Conservation (phyloP, 208 protist genomes). For the Phytomonas sp. region DNA sequence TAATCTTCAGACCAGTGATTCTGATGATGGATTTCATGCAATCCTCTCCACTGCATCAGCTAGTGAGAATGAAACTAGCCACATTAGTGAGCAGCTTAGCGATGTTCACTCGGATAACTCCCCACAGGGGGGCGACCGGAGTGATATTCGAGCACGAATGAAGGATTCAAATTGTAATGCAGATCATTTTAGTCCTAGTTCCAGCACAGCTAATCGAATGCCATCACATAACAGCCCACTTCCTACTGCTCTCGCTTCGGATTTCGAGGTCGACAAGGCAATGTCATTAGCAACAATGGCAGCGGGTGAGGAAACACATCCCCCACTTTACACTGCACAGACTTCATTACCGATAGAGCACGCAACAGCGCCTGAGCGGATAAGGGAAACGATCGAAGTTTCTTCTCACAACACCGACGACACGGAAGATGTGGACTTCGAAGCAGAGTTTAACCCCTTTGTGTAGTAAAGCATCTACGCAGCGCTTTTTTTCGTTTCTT, state of each 20-base stretch:
- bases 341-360: no score
- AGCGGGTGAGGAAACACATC: neutral
- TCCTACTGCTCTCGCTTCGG: neutral
- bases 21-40: neutral
- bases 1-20: neutral
- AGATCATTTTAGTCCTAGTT: neutral
- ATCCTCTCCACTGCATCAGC: neutral
- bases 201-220: neutral
- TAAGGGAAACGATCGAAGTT: neutral
- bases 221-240: neutral
- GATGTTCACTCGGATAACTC: neutral
- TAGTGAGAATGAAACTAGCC: neutral
- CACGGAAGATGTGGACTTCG: constrained; percentile 18
- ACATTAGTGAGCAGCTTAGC: neutral
- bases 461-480: constrained; percentile 8
- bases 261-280: neutral
- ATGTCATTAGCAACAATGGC: neutral
- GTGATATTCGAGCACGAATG: neutral
- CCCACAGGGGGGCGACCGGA: neutral
- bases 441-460: constrained; percentile 49
- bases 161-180: neutral
- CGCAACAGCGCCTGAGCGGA: neutral
- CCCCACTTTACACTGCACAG: neutral
- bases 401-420: neutral
- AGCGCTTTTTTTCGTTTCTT: neutral